A percentile compares a stretch with the other conserved stretches of the same genome.
phyloP scores from a whole-genome alignment of 163 green algal genomes.

The Coccomyxa subellipsoidea region DNA sequence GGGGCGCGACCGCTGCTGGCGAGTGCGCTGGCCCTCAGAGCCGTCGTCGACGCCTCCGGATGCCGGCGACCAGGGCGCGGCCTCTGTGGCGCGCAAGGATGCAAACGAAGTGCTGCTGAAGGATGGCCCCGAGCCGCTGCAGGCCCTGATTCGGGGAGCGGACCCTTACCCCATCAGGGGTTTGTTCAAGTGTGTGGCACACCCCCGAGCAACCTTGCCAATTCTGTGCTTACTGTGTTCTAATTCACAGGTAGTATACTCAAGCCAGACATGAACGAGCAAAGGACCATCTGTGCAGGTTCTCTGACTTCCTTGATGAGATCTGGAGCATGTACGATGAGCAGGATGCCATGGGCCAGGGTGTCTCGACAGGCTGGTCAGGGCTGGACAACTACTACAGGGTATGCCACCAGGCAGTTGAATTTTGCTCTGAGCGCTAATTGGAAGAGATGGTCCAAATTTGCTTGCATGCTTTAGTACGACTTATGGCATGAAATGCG shows the following conservation, averaged over 20 bases:
- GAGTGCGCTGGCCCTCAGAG: conserved; percentile 49
- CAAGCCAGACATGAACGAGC: no score
- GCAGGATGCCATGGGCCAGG: conserved; percentile 46
- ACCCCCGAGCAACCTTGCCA: no score
- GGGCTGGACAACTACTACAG: conserved; percentile 72
- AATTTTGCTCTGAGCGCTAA: not conserved
- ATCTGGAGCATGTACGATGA: conserved; percentile 55
- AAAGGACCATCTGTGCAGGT: conserved; percentile 38
- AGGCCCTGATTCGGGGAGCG: conserved; percentile 41
- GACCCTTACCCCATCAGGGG: conserved; percentile 65
- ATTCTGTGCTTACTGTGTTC: no score
- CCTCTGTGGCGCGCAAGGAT: conserved; percentile 59
- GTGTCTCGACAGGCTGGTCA: conserved; percentile 77
- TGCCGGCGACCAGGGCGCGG: conserved; percentile 23
- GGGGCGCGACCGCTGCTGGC: conserved; percentile 71
- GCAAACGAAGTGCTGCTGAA: conserved; percentile 85
- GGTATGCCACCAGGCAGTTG: conserved; percentile 19
- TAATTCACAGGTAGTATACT: no score
- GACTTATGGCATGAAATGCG: conserved; percentile 28
- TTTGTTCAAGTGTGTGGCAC: conserved; percentile 37
- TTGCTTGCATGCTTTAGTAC: no score
- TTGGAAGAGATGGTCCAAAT: no score
- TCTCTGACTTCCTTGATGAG: conserved; percentile 65
- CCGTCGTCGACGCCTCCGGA: not conserved
- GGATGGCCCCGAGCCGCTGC: conserved; percentile 61